A percentile compares a stretch with the other conserved stretches of the same genome.
Evolutionary conservation across 108 stramenopile species (phyloP).

Genomic region (Thalassiosira profunda): DNA sequence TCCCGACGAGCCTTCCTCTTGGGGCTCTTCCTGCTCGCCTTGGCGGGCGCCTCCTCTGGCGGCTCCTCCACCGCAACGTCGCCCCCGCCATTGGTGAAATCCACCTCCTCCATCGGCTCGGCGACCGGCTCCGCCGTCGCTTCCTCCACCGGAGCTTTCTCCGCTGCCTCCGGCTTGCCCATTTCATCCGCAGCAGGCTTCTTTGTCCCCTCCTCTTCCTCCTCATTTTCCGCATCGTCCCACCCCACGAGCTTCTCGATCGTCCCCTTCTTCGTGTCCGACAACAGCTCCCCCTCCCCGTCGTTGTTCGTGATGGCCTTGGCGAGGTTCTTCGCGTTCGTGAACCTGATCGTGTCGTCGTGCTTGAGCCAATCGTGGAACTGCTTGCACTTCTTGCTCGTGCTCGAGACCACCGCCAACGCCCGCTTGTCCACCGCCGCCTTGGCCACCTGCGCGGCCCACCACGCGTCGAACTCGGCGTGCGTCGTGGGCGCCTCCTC

Average conservation of each 20-base stretch:
- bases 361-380: slow-evolving; percentile 16
- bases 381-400: slow-evolving; percentile 19
- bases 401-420: slow-evolving; percentile 35
- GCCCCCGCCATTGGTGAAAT: neutral
- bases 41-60: slow-evolving; percentile 1
- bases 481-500: slow-evolving; percentile 18
- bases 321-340: slow-evolving; percentile 50
- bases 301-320: slow-evolving; percentile 46
- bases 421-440: slow-evolving; percentile 25
- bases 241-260: slow-evolving; percentile 35
- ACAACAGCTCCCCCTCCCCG: slow-evolving; percentile 32
- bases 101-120: neutral
- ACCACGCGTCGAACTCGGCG: slow-evolving; percentile 35
- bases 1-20: neutral
- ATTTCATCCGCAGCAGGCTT: neutral
- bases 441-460: slow-evolving; percentile 7
- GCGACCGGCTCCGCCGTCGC: neutral
- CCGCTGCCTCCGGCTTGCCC: neutral
- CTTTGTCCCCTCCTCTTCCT: neutral
- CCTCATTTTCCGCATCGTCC: slow-evolving; percentile 5
- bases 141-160: neutral
- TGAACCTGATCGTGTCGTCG: slow-evolving; percentile 19
- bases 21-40: slow-evolving; percentile 1
- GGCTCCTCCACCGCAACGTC: neutral
- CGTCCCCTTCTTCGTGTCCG: slow-evolving; percentile 21